Conservation (phyloP, 192 early-diverging fungal genomes). For the Pilaira anomala region DNA sequence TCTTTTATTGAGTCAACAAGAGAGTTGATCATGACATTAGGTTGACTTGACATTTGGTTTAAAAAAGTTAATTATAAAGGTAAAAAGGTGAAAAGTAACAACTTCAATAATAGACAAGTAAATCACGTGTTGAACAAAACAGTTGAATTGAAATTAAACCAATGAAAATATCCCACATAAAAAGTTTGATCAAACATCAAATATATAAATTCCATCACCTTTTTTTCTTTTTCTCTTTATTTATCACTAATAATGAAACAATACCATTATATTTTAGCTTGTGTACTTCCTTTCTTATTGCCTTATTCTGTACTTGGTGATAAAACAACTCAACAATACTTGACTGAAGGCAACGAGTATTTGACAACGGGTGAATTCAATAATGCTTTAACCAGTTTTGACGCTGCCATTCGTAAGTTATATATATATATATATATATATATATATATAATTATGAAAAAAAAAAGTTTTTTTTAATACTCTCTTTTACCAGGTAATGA, state of each 20-base stretch:
- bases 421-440: background rate
- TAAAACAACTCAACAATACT: constrained; percentile 39
- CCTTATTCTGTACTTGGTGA: constrained; percentile 11
- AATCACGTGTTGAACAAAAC: no score
- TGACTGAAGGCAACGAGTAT: constrained; percentile 41
- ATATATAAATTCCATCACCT: background rate
- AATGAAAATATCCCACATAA: constrained; percentile 10
- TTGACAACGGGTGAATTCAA: constrained; percentile 48
- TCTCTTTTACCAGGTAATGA: constrained; percentile 54
- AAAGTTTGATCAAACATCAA: background rate
- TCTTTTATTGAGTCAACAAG: background rate
- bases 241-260: constrained; percentile 12
- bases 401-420: constrained; percentile 61
- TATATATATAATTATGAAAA: background rate
- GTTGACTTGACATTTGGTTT: background rate
- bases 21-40: background rate
- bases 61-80: background rate
- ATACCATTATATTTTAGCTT: constrained; percentile 22
- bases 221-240: constrained; percentile 10
- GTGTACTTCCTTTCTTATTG: constrained; percentile 23
- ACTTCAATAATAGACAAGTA: no score
- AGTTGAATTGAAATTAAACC: background rate
- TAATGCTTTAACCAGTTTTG: constrained; percentile 59
- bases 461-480: background rate
- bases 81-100: background rate